Evolutionary conservation across 2,329 filamentous ascomycete species (phyloP), one percentile per base, ranked within the genome.

Genomic region (Hirsutella rhossiliensis): DNA sequence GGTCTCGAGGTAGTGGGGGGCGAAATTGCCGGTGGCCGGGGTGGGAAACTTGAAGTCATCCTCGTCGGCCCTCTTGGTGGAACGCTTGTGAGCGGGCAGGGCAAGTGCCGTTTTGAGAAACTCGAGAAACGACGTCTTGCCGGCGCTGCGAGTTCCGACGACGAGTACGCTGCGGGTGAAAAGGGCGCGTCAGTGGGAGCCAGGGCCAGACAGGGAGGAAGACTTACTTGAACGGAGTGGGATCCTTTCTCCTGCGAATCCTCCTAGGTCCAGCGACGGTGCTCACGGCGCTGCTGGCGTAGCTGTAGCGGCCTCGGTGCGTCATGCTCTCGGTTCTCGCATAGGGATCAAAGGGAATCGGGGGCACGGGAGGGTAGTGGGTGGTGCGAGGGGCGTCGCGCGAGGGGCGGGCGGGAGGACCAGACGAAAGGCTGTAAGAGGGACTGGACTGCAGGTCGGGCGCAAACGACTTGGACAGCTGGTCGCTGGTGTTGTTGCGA

Each of bases 121-220:
- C 52, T 96, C 87, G 58, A 98, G 82, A 65, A 98, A 96, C 1
- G 88, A 95, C 0, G 89, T 94, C 70, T 98, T 98, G 62, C 92
- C 92, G 8, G 87, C 83, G 62, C 82, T 84, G 47, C 85, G 82
- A 41, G 87, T 84, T 47, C 92, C 92, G 56, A 97, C 79, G 48
- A 98, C 82, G 47, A 98, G 78, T 54, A 98, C 81, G 63, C 90
- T 97, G 50, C 8, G 44, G 43, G 43, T 28, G n/a, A 50, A 53
- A 42, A 17, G 15, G 28, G 43, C 52, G 49, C 40, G 40, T 20
- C 19, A 39, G 38, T 44, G 17, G 45, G 29, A 19, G 18, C 13
- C 13, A 17, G 13, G 11, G n/a, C 7, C 11, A 43, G 27, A 17
- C 34, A 23, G 32, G n/a, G 31, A 29, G n/a, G 17, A 37, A n/a